Percentiles rank a stretch among this genome's conserved stretches.
Evolutionary conservation across 305 asterid species (phyloP).

Genomic region (Fraxinus angustifolia): DNA sequence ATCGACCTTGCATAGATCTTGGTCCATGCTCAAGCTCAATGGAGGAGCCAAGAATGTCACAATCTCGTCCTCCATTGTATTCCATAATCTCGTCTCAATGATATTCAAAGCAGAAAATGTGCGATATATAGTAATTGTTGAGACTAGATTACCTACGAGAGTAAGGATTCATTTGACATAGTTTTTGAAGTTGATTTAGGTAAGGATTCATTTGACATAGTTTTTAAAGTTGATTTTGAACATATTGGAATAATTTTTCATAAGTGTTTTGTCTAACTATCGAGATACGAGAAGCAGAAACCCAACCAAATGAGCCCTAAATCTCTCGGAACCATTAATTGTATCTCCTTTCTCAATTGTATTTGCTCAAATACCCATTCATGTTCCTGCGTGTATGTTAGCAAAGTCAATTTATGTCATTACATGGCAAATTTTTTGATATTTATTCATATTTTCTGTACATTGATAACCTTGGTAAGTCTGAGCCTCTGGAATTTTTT

Average conservation of each 20-base stretch:
- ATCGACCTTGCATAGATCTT: not conserved
- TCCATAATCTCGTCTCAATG: not conserved
- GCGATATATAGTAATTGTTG: not conserved
- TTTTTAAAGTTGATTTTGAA: not conserved
- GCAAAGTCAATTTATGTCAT: not conserved
- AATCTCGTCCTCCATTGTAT: not conserved
- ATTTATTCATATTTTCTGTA: not conserved
- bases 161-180: not conserved
- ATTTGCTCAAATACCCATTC: constrained; percentile 57
- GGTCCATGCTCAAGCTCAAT: not conserved
- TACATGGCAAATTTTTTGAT: not conserved
- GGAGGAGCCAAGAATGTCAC: not conserved
- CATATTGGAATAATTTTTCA: not conserved
- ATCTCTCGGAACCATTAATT: constrained; percentile 39
- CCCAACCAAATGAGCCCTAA: constrained; percentile 2
- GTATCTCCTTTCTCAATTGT: constrained; percentile 71
- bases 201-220: not conserved
- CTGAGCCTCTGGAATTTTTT: not conserved
- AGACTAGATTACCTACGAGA: not conserved
- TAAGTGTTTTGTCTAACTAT: not conserved
- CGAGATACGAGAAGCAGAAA: not conserved
- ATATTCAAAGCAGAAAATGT: not conserved
- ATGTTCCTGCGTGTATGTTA: constrained; percentile 53
- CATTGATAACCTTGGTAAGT: not conserved
- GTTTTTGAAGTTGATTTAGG: too few species aligned